Percentiles rank a stretch among this genome's conserved stretches.
Conservation (phyloP, 2,329 filamentous ascomycete species). For the Fusarium guadeloupense region DNA sequence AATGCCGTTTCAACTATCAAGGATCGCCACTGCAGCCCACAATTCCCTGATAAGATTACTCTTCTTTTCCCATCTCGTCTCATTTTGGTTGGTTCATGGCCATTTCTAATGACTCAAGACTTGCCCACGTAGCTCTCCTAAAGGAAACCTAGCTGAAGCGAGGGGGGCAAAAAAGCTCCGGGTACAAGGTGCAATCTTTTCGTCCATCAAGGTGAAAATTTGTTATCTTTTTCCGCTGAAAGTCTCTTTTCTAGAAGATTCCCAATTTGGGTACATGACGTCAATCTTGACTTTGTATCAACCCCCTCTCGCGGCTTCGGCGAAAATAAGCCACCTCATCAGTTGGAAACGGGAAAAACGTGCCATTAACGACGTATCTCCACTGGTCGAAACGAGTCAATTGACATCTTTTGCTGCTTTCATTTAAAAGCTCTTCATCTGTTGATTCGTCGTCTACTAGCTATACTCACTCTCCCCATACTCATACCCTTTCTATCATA, state of each 20-base stretch:
- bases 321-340: conserved; percentile 30
- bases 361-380: conserved; percentile 1
- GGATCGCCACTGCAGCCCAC: conserved; percentile 35
- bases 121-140: conserved; percentile 27
- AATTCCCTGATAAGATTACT: conserved; percentile 29
- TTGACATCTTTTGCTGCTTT: conserved; percentile 19
- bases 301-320: conserved; percentile 22
- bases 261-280: conserved; percentile 16
- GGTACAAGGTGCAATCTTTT: background rate
- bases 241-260: conserved; percentile 23
- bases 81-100: conserved; percentile 23
- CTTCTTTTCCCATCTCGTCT: background rate
- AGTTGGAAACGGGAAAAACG: conserved; percentile 3
- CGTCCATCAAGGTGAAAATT: conserved; percentile 27
- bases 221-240: background rate
- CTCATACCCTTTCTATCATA: too few relatives aligned
- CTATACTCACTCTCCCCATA: conserved; percentile 1
- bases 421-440: conserved; percentile 23
- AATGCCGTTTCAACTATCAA: background rate
- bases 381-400: conserved; percentile 3
- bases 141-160: conserved; percentile 3
- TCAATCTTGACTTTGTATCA: conserved; percentile 8
- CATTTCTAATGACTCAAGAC: conserved; percentile 29
- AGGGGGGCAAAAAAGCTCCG: background rate
- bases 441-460: background rate